phyloP scores from a whole-genome alignment of 768 basidiomycete species.

The Strobilomyces echinocephalus region DNA sequence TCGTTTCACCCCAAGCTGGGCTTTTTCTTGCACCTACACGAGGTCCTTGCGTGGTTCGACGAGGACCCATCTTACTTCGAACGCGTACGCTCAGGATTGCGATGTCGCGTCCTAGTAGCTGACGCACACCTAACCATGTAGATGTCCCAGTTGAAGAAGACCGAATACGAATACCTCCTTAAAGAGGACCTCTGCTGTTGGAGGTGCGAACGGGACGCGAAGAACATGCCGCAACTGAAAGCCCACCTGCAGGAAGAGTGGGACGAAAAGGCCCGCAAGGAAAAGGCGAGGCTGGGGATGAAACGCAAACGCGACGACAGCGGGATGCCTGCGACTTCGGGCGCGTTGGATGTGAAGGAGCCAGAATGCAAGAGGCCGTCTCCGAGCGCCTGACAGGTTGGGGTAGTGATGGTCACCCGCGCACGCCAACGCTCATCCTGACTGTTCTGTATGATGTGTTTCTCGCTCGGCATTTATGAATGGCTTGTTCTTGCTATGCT shows the following conservation, averaged over 20 bases:
- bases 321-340: background rate
- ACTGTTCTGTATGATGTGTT: background rate
- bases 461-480: background rate
- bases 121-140: constrained; percentile 21
- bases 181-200: constrained; percentile 68
- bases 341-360: constrained; percentile 2
- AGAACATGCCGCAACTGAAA: constrained; percentile 73
- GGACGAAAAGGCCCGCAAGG: constrained; percentile 43
- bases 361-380: constrained; percentile 14
- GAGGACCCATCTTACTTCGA: constrained; percentile 52
- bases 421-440: background rate
- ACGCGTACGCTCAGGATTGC: constrained; percentile 35
- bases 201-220: constrained; percentile 56
- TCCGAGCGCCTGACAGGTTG: constrained; percentile 2
- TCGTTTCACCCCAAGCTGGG: constrained; percentile 82
- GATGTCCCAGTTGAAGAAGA: constrained; percentile 51
- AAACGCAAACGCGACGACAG: constrained; percentile 35
- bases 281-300: constrained; percentile 38
- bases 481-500: too few species aligned
- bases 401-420: background rate
- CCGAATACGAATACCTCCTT: constrained; percentile 59
- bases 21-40: constrained; percentile 74
- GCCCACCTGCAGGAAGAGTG: constrained; percentile 73
- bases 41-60: constrained; percentile 81
- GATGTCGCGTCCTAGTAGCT: background rate